Base-by-base conservation (phyloP, 371 early-diverging fungal genomes). In the Choanephora cucurbitarum region DNA sequence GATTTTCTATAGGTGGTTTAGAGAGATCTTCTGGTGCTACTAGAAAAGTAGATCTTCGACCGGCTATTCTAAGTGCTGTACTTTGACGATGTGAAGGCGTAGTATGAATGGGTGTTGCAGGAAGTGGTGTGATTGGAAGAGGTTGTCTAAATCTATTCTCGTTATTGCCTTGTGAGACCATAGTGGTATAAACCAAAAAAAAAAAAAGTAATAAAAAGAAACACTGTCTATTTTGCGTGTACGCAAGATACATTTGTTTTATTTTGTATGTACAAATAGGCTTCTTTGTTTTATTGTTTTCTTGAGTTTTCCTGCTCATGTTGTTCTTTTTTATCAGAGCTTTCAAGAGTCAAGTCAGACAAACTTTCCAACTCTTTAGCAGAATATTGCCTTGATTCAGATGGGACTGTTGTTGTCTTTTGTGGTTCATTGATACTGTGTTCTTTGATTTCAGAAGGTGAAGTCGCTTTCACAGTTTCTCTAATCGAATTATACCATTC, bases 401-500 rank as follows among this genome's bases (percentile, higher is more conserved):
- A 64, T 23, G 44, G 49, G 49, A 13, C 17, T 17, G 37, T 5
- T 24, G 34, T 40, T 7, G 40, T 46, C 22, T 41, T 32, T 39
- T 46, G 14, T 15, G 22, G 28, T 7, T 33, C 33, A 11, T 64
- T 61, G 3, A 54, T 51, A 37, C 58, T 58, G 10, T 31, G 46
- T 10, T 53, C 37, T 11, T 65, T 60, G 37, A 21, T 73, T 7
- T 39, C 56, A 9, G 31, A 44, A 1, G 44, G 32, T 14, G 31
- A 33, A 0, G 52, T 19, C n/a, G 33, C 34, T 15, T 52, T 44
- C 7, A 49, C 53, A 15, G 57, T 52, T 0, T 50, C 49, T 17
- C 46, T 42, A 2, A 57, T 65, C 22, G 40, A 49, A n/a, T 48
- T 61, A 45, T 80, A 79, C 94, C 94, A 94, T 60, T 87, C 81